phyloP scores from a whole-genome alignment of 257 asterid genomes.

The Handroanthus guayacan region DNA sequence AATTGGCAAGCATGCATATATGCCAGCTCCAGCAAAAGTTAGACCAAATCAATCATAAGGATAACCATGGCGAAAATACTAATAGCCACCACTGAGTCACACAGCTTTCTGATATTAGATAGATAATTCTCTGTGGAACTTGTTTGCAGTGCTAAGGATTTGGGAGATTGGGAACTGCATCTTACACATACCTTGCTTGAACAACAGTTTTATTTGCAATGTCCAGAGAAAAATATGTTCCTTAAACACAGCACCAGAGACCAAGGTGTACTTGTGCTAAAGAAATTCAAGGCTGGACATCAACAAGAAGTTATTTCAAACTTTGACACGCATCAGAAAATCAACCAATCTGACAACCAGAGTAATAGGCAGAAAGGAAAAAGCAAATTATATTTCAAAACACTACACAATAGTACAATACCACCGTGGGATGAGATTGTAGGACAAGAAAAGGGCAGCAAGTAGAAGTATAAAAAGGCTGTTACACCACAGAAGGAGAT shows the following conservation, averaged over 20 bases:
- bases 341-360: slow-evolving; percentile 11
- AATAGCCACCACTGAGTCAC: neutral
- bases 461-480: neutral
- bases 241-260: neutral
- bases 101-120: neutral
- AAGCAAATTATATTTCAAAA: neutral
- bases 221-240: slow-evolving; percentile 1
- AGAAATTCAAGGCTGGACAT: neutral
- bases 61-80: neutral
- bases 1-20: slow-evolving; percentile 1
- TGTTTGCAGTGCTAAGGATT: slow-evolving; percentile 6
- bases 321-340: neutral
- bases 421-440: slow-evolving; percentile 1
- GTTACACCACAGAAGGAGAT: neutral
- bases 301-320: neutral
- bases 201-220: slow-evolving; percentile 8
- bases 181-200: neutral
- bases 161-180: neutral
- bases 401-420: neutral
- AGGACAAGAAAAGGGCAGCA: slow-evolving; percentile 20
- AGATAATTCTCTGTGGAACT: neutral
- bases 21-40: neutral
- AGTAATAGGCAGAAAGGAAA: neutral
- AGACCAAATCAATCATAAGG: slow-evolving; percentile 3
- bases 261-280: neutral